phyloP scores from a whole-genome alignment of 192 early-diverging fungal species.

The Coemansia sp. region DNA sequence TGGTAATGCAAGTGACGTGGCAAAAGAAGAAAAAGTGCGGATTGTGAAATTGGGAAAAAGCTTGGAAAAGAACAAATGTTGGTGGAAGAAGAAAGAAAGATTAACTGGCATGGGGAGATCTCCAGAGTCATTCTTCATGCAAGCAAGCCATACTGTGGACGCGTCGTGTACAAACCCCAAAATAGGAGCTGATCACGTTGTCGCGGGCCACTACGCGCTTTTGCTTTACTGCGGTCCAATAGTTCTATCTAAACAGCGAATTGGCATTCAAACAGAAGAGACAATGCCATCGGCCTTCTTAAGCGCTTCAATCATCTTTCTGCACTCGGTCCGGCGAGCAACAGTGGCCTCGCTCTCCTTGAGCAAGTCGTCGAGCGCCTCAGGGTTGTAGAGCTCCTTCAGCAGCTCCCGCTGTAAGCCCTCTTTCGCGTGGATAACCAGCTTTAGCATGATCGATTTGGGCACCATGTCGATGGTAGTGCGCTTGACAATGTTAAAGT shows the following conservation, averaged over 20 bases:
- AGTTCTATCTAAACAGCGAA: background rate
- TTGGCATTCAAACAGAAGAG: conserved; percentile 28
- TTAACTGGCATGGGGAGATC: background rate
- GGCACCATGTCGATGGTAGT: conserved; percentile 96
- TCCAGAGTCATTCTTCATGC: background rate
- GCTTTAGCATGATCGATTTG: conserved; percentile 98
- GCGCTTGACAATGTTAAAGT: conserved; percentile 99
- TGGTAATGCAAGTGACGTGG: background rate
- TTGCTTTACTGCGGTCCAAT: background rate
- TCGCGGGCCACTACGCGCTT: background rate
- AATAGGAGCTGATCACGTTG: background rate
- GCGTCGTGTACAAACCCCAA: background rate
- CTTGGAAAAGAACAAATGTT: background rate
- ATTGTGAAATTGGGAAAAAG: background rate
- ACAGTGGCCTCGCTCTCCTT: conserved; percentile 95
- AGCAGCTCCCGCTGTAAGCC: conserved; percentile 94
- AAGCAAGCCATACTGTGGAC: background rate
- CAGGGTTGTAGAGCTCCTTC: conserved; percentile 94
- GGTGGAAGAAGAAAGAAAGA: background rate
- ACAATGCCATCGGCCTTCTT: conserved; percentile 56
- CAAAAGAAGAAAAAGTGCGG: background rate
- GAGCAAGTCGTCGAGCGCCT: conserved; percentile 88
- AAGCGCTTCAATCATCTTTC: conserved; percentile 93
- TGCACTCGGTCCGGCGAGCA: conserved; percentile 90
- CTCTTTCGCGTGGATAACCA: conserved; percentile 87